Percentiles rank a stretch among this genome's conserved stretches.
These are phyloP conservation scores for Penicillium sp. DNA, from an alignment of 2,329 filamentous ascomycete genomes.

Conservation along the genomic window DNA sequence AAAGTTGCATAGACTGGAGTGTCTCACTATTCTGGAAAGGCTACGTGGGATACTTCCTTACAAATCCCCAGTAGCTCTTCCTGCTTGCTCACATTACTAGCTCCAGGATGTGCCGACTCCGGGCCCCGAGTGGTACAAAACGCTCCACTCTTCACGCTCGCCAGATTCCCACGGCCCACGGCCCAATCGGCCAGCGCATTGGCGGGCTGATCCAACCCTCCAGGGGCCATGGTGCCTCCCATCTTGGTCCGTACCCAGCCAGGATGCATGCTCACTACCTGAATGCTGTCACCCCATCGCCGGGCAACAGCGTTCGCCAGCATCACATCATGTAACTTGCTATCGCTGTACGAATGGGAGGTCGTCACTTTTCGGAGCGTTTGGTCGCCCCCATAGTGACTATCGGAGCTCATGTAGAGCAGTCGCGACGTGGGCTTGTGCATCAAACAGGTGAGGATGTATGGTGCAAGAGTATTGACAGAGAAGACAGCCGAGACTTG, in stretches of 20 bases:
- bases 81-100: slow-evolving; percentile 28
- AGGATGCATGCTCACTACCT: slow-evolving; percentile 51
- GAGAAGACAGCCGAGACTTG: slow-evolving; percentile 52
- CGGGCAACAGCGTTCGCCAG: slow-evolving; percentile 55
- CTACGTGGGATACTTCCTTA: slow-evolving; percentile 27
- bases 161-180: slow-evolving; percentile 21
- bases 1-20: too few relatives aligned
- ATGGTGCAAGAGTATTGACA: slow-evolving; percentile 59
- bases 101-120: slow-evolving; percentile 24
- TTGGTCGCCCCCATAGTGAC: slow-evolving; percentile 51
- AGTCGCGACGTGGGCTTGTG: slow-evolving; percentile 48
- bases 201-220: slow-evolving; percentile 48
- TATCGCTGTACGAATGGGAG: slow-evolving; percentile 52
- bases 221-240: slow-evolving; percentile 50
- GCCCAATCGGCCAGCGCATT: slow-evolving; percentile 51
- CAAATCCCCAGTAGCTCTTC: slow-evolving; percentile 29
- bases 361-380: slow-evolving; percentile 37
- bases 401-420: slow-evolving; percentile 52
- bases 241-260: slow-evolving; percentile 58
- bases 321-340: slow-evolving; percentile 57
- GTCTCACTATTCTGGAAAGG: too few relatives aligned
- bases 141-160: slow-evolving; percentile 16
- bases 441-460: slow-evolving; percentile 54
- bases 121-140: slow-evolving; percentile 23
- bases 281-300: slow-evolving; percentile 44